These are phyloP conservation scores for Fomitiporia mediterranea DNA, from an alignment of 1,284 basidiomycete species.

Conservation along the genomic window DNA sequence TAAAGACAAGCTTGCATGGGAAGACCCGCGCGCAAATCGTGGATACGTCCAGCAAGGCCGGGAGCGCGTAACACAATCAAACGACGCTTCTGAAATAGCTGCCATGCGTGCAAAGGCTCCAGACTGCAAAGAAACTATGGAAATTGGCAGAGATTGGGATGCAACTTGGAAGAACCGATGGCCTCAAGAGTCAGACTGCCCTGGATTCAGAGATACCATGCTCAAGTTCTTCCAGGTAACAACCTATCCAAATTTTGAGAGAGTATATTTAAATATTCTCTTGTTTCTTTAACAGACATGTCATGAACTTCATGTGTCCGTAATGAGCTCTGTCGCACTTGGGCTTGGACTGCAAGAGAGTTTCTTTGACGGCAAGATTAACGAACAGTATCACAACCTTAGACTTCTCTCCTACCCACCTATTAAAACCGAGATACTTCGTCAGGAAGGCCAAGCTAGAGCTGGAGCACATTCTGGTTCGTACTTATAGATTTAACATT, in stretches of 20 bases:
- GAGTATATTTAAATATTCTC: background rate
- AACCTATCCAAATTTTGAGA: background rate
- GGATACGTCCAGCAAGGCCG: constrained; percentile 78
- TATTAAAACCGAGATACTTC: constrained; percentile 53
- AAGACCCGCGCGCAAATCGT: constrained; percentile 77
- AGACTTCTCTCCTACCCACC: constrained; percentile 73
- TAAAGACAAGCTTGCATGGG: constrained; percentile 72
- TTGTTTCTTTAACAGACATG: constrained; percentile 44
- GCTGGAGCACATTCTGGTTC: constrained; percentile 75
- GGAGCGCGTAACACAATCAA: constrained; percentile 74
- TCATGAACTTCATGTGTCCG: constrained; percentile 65
- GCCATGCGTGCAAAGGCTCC: constrained; percentile 66
- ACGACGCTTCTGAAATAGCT: constrained; percentile 70
- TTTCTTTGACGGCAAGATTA: constrained; percentile 70
- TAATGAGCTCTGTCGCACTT: constrained; percentile 80
- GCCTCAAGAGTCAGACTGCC: constrained; percentile 61
- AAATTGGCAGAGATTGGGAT: constrained; percentile 81
- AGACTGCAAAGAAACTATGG: constrained; percentile 80
- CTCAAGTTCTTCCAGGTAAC: constrained; percentile 65
- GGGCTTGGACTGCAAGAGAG: constrained; percentile 66
- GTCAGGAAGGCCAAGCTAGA: constrained; percentile 64
- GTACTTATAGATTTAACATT: constrained; percentile 9
- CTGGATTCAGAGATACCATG: constrained; percentile 68
- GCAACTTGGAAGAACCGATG: constrained; percentile 72
- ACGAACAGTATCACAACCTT: constrained; percentile 75